Percentiles rank a stretch among this genome's conserved stretches.
Conservation (phyloP, 116 monocot genomes). For the Phalaenopsis hybrid region DNA sequence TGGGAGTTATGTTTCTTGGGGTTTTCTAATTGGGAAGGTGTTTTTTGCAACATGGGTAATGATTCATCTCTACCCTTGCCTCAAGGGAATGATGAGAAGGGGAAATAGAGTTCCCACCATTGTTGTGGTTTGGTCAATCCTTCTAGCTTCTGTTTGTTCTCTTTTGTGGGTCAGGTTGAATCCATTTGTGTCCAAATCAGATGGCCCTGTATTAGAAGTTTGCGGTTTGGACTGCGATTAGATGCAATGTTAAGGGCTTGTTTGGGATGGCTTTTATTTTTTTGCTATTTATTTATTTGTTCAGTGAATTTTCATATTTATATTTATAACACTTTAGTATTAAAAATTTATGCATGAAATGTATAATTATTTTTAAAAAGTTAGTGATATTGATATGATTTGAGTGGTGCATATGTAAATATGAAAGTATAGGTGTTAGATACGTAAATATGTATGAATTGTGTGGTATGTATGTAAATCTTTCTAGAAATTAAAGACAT, state of each 20-base stretch:
- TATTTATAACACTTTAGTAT: too few species aligned
- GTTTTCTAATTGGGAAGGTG: slow-evolving; percentile 30
- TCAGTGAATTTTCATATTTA: too few species aligned
- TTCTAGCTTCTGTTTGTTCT: slow-evolving; percentile 26
- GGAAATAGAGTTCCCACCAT: slow-evolving; percentile 32
- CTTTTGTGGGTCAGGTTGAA: slow-evolving; percentile 31
- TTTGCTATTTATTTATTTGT: too few species aligned
- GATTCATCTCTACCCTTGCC: slow-evolving; percentile 34
- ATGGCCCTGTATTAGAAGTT: slow-evolving; percentile 30
- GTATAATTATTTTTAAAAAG: too few species aligned
- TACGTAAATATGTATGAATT: too few species aligned
- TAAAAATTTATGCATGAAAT: too few species aligned
- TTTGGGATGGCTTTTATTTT: too few species aligned
- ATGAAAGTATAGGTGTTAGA: too few species aligned
- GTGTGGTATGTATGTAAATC: too few species aligned
- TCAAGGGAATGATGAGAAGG: slow-evolving; percentile 33
- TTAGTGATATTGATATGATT: too few species aligned
- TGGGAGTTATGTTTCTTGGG: slow-evolving; percentile 29
- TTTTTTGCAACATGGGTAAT: slow-evolving; percentile 42
- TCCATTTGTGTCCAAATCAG: slow-evolving; percentile 18
- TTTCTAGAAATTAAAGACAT: too few species aligned
- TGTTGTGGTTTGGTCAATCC: slow-evolving; percentile 37
- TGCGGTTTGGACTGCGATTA: slow-evolving; percentile 31
- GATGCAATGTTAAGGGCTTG: background rate
- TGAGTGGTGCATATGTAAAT: too few species aligned